Conservation (phyloP, 2,329 filamentous ascomycete species). For the Ascochyta pisi region DNA sequence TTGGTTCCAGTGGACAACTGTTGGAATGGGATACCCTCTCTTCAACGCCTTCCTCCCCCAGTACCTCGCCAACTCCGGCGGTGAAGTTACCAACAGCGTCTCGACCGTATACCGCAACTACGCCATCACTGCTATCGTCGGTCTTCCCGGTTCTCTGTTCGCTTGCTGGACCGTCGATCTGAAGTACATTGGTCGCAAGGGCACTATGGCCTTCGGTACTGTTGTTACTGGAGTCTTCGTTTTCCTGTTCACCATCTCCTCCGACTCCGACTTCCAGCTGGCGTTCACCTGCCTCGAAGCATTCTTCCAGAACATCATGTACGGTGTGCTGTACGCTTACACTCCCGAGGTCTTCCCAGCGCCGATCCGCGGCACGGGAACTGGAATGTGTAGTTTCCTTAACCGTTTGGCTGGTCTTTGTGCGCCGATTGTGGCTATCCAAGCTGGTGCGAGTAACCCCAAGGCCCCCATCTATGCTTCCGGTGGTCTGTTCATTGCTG, state of each 20-base stretch:
- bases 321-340: slow-evolving; percentile 77
- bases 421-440: slow-evolving; percentile 70
- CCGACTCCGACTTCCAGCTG: slow-evolving; percentile 65
- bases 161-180: slow-evolving; percentile 76
- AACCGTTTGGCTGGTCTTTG: slow-evolving; percentile 72
- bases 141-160: slow-evolving; percentile 77
- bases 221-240: slow-evolving; percentile 72
- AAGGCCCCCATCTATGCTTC: slow-evolving; percentile 53
- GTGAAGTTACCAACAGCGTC: slow-evolving; percentile 30
- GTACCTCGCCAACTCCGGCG: slow-evolving; percentile 70
- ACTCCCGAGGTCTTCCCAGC: slow-evolving; percentile 80
- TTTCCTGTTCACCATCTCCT: slow-evolving; percentile 69
- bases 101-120: slow-evolving; percentile 75
- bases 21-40: slow-evolving; percentile 85
- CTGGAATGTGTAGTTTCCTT: slow-evolving; percentile 73
- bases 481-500: slow-evolving; percentile 53
- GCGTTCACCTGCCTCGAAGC: slow-evolving; percentile 72
- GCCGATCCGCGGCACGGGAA: slow-evolving; percentile 73
- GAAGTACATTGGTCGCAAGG: slow-evolving; percentile 74
- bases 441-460: slow-evolving; percentile 49
- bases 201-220: slow-evolving; percentile 73
- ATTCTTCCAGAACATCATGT: slow-evolving; percentile 66
- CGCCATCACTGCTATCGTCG: slow-evolving; percentile 77
- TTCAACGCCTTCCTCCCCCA: slow-evolving; percentile 93
- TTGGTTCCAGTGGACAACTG: slow-evolving; percentile 82